Conservation (phyloP, 352 stramenopile genomes). For the Plasmopara halstedii region DNA sequence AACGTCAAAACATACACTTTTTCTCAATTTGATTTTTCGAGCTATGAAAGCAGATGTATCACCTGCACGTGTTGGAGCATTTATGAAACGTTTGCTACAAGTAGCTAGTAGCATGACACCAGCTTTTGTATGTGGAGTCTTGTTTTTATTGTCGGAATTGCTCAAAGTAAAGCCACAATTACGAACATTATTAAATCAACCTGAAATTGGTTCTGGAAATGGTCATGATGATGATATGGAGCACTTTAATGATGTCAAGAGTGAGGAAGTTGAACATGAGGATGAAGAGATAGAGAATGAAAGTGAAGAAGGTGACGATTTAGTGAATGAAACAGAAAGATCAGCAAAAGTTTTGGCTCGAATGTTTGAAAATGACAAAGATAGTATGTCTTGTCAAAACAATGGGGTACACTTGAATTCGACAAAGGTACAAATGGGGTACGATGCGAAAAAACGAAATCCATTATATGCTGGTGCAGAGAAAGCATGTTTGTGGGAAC, state of each 20-base stretch:
- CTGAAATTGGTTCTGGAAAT: slow-evolving; percentile 23
- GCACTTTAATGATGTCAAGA: slow-evolving; percentile 47
- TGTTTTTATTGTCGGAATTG: slow-evolving; percentile 96
- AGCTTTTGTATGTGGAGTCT: slow-evolving; percentile 86
- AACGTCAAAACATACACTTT: slow-evolving; percentile 93
- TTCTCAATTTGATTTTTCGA: slow-evolving; percentile 98
- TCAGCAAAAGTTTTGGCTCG: slow-evolving; percentile 45
- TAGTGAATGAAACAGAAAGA: slow-evolving; percentile 40
- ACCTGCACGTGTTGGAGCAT: slow-evolving; percentile 73
- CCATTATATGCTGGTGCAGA: slow-evolving; percentile 73
- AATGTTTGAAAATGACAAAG: slow-evolving; percentile 47
- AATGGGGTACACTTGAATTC: slow-evolving; percentile 14
- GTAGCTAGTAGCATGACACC: slow-evolving; percentile 73
- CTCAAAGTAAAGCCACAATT: slow-evolving; percentile 77
- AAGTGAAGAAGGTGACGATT: slow-evolving; percentile 27
- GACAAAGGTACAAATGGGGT: slow-evolving; percentile 25
- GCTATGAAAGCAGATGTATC: slow-evolving; percentile 93
- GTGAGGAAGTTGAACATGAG: slow-evolving; percentile 29
- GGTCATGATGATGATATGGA: slow-evolving; percentile 32
- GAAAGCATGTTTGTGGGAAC: slow-evolving; percentile 87
- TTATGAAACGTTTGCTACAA: slow-evolving; percentile 93
- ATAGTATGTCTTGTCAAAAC: slow-evolving; percentile 25
- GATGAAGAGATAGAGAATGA: slow-evolving; percentile 25
- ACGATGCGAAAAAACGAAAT: slow-evolving; percentile 85
- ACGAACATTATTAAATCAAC: slow-evolving; percentile 61